Conservation (phyloP, 345 rosid genomes). For the Populus simonii region DNA sequence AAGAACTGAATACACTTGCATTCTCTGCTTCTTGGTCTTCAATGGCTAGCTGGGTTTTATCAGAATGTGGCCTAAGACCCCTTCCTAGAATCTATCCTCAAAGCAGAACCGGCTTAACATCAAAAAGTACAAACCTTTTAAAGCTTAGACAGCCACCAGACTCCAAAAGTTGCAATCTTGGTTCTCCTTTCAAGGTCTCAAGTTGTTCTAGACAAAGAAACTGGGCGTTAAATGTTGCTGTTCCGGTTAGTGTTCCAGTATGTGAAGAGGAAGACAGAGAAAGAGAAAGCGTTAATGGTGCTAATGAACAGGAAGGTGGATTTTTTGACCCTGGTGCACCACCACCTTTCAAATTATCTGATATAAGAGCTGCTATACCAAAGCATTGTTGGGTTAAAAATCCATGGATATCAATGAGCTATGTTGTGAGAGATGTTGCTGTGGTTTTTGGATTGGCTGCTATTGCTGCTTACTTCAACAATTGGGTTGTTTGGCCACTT, state of each 20-base stretch:
- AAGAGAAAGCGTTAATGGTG: constrained; percentile 10
- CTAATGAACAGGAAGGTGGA: constrained; percentile 18
- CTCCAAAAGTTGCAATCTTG: constrained; percentile 18
- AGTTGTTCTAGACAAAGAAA: constrained; percentile 25
- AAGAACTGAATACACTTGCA: background rate
- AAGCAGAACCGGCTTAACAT: constrained; percentile 38
- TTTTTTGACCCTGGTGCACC: constrained; percentile 44
- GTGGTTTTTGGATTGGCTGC: constrained; percentile 72
- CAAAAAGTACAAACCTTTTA: constrained; percentile 15
- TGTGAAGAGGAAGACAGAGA: constrained; percentile 24
- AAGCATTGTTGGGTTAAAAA: constrained; percentile 91
- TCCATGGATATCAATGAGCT: constrained; percentile 80
- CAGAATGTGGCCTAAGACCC: constrained; percentile 75
- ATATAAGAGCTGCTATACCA: constrained; percentile 82
- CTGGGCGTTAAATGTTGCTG: constrained; percentile 58
- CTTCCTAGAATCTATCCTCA: constrained; percentile 46
- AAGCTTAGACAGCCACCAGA: constrained; percentile 27
- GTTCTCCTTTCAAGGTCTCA: constrained; percentile 31
- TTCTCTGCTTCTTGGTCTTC: constrained; percentile 28
- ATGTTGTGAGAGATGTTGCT: constrained; percentile 70
- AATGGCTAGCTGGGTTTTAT: constrained; percentile 70
- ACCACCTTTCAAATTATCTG: constrained; percentile 42
- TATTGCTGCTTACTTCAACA: constrained; percentile 60
- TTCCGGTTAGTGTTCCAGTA: constrained; percentile 31
- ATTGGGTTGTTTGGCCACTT: constrained; percentile 84